Evolutionary conservation across 345 rosid genomes (phyloP), one percentile per base, ranked within the genome.

Genomic region (Trapa incisa): DNA sequence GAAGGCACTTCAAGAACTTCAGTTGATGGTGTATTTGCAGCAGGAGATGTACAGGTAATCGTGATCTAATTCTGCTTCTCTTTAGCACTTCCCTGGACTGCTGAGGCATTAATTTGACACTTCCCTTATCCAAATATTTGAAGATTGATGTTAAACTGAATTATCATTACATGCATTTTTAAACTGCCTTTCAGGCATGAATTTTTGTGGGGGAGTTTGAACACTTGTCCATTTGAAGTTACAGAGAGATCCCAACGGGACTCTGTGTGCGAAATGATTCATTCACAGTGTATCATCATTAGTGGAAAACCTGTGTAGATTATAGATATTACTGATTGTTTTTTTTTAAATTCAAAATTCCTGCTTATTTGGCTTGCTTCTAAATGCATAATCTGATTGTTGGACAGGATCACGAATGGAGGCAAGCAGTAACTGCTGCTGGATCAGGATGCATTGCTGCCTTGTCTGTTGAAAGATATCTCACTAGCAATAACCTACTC

Each of bases 361-460:
- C 45, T 54, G n/a, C 6, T 50, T 15, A 35, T 33, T 32, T 58
- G 64, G 61, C 16, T 42, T 5, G 16, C 5, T 63, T 65, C 10
- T n/a, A 65, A 10, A 32, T 48, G n/a, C 45, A 16, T 0, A 4
- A 16, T 52, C 53, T 52, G 47, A 2, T 75, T 47, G 52, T 68
- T 73, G 37, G 38, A 64, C 71, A 88, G 98, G 97, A 93, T 74
- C 96, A 84, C 68, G 95, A 93, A 67, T 93, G 98, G 98, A 87
- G 98, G 79, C 97, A 93, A 82, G 98, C 98, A 7, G 42, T 93
- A 75, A 93, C 97, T 60, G 98, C 97, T 68, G 92, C 96, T 76
- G 96, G 98, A 70, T 87, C 98, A 41, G 97, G 98, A 75, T 93
- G 98, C 77, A 79, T 93, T 53, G 97, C 97, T 81, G 96, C 98